Percentiles rank a stretch among this genome's conserved stretches.
These are phyloP conservation scores for Panicum miliaceum DNA, from an alignment of 176 grass and related monocot genomes.

Conservation along the genomic window DNA sequence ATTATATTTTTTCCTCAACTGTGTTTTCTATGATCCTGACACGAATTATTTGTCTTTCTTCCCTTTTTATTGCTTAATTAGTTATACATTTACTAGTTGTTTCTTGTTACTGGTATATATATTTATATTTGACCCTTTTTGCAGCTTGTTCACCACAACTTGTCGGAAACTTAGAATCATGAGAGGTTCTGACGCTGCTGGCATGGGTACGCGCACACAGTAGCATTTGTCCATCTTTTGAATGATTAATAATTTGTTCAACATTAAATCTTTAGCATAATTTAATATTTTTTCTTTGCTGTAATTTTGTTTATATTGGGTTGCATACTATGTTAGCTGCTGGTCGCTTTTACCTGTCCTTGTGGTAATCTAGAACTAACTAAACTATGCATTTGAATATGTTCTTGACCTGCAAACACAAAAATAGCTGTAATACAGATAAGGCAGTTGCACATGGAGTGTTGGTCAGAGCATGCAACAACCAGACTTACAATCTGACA, in stretches of 20 bases:
- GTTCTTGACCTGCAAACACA: not conserved
- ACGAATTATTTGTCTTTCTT: not conserved
- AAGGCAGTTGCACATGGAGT: not conserved
- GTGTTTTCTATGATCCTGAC: not conserved
- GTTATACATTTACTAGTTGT: not conserved
- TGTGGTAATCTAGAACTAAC: constrained; percentile 1
- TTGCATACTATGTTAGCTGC: not conserved
- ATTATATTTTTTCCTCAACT: not conserved
- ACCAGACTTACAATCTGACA: not conserved
- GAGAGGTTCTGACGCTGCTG: constrained; percentile 78
- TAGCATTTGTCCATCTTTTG: constrained; percentile 11
- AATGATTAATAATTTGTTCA: not conserved
- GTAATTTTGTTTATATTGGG: constrained; percentile 18
- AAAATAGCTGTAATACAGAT: not conserved
- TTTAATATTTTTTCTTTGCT: not conserved
- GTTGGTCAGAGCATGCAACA: not conserved
- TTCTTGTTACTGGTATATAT: not conserved
- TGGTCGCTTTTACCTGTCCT: not conserved
- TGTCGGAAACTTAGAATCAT: constrained; percentile 75
- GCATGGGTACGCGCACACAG: constrained; percentile 57
- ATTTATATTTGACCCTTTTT: not conserved
- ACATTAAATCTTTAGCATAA: not conserved
- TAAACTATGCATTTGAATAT: not conserved
- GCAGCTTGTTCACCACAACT: constrained; percentile 67
- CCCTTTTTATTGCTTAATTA: not conserved